These are phyloP conservation scores for Macrolepiota albuminosa DNA, from an alignment of 768 basidiomycete species.

Conservation along the genomic window DNA sequence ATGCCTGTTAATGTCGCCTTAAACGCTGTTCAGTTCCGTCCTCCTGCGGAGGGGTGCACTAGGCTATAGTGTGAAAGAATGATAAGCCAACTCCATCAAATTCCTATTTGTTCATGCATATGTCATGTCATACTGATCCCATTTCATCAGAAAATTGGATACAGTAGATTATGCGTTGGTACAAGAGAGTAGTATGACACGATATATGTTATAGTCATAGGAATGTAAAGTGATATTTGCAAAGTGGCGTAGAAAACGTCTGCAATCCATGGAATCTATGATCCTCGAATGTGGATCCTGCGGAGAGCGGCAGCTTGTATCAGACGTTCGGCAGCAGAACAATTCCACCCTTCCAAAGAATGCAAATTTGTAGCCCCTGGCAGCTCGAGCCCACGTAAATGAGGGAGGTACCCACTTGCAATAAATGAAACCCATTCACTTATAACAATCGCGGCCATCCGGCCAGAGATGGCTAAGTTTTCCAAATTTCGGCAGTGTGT, in stretches of 20 bases:
- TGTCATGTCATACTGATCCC: background rate
- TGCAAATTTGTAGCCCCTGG: slow-evolving; percentile 36
- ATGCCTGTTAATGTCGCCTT: background rate
- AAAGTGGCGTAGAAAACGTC: background rate
- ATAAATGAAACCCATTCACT: slow-evolving; percentile 41
- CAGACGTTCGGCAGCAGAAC: slow-evolving; percentile 14
- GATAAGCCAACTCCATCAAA: background rate
- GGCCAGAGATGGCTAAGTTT: slow-evolving; percentile 36
- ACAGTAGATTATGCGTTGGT: background rate
- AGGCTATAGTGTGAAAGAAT: background rate
- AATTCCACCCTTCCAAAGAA: slow-evolving; percentile 35
- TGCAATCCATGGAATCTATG: background rate
- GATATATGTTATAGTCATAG: background rate
- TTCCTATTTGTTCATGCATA: slow-evolving; percentile 3
- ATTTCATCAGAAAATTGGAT: background rate
- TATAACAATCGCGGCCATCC: slow-evolving; percentile 30
- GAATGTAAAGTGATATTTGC: too few relatives aligned
- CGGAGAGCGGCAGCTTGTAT: slow-evolving; percentile 14
- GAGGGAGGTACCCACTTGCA: slow-evolving; percentile 26
- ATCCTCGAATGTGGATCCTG: slow-evolving; percentile 13
- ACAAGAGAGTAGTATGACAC: background rate
- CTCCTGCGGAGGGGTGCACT: background rate
- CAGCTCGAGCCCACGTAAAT: slow-evolving; percentile 29
- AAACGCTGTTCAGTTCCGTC: background rate
- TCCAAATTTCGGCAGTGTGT: slow-evolving; percentile 32